Base-by-base conservation (phyloP, 2,329 filamentous ascomycete genomes). In the Geosmithia flava region DNA sequence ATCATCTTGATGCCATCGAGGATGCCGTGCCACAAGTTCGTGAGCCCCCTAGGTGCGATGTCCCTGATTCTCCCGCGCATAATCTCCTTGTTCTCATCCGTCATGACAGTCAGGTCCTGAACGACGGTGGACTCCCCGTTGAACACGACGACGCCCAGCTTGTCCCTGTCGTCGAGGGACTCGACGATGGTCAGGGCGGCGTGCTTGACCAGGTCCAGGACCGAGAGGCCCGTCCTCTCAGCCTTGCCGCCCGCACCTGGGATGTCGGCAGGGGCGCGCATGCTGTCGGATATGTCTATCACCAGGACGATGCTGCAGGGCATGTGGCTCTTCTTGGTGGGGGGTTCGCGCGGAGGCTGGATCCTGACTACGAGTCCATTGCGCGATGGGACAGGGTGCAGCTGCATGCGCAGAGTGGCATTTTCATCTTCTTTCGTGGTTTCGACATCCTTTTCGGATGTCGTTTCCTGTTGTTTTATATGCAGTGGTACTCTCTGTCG, bases 301-400 rank as follows among this genome's bases (percentile, higher is more conserved):
- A 77, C 76, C 2, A 82, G 67, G 2, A 80, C 77, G 30, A 82
- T 74, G 51, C 81, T 78, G 56, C 74, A 79, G 2, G 76, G 71
- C 0, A 73, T 65, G 55, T 75, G 72, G 7, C 55, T 48, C 0
- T 63, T 20, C 2, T 54, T 17, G 0, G 41, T 27, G 1, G 71
- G 70, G 11, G 29, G 11, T 7, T 57, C 48, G 3, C 42, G 58
- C 0, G 74, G 75, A 0, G 74, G 70, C 4, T 66, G 58, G 11
- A 78, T 59, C 44, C 67, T 71, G 53, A 76, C 57, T 3, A 78
- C 47, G 1, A 77, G 54, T 1, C 68, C 69, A 10, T 70, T 60
- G 2, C 56, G 53, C 3, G 56, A 54, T 0, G 62, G 53, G 3
- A 73, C 49, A 0, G 69, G 63, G 46, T 74, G 66, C 6, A 75